phyloP scores from a whole-genome alignment of 306 rosid species.

The Senna siamea region DNA sequence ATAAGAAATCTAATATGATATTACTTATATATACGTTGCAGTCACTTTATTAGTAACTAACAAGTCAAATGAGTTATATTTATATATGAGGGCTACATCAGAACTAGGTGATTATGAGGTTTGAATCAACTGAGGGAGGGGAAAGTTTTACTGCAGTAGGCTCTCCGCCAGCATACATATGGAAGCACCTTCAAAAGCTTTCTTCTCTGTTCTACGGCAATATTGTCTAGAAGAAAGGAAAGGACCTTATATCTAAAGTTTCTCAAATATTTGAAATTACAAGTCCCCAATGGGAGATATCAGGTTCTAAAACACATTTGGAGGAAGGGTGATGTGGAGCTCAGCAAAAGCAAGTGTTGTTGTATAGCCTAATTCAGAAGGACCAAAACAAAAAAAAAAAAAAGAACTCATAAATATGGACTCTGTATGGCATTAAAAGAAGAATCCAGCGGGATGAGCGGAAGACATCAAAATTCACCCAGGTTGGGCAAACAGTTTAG shows the following conservation, averaged over 20 bases:
- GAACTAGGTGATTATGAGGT: slow-evolving; percentile 3
- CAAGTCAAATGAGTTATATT: not conserved
- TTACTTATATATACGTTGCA: not conserved
- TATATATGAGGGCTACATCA: not conserved
- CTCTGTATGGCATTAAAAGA: not conserved
- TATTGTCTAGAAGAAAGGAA: not conserved
- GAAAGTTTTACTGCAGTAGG: not conserved
- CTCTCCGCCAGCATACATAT: not conserved
- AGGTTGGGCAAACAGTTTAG: not conserved
- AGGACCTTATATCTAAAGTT: not conserved
- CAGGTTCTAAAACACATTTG: not conserved
- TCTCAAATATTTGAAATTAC: not conserved
- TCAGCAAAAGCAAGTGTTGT: not conserved
- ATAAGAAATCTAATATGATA: slow-evolving; percentile 12
- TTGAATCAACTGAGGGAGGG: not conserved
- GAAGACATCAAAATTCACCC: not conserved
- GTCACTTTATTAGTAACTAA: not conserved
- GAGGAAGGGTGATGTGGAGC: not conserved
- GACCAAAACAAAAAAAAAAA: not conserved
- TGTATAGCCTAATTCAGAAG: not conserved
- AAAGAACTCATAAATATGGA: not conserved
- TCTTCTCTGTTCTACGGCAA: not conserved
- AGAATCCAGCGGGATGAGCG: not conserved
- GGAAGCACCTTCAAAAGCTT: not conserved
- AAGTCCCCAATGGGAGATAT: not conserved